Conservation (phyloP, 495 filamentous ascomycete species). For the Penicillium lividum region DNA sequence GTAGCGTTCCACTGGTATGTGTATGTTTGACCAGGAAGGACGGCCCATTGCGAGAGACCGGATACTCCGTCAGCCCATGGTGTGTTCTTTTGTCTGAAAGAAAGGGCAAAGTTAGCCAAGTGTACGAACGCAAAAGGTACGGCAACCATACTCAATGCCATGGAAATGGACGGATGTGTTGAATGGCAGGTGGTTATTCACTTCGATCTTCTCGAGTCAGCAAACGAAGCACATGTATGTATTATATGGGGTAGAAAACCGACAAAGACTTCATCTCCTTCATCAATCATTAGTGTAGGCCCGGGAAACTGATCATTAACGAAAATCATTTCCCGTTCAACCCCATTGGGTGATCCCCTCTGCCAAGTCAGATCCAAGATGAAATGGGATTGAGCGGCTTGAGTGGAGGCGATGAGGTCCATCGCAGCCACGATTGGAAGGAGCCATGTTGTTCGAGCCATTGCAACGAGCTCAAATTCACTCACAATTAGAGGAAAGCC, state of each 20-base stretch:
- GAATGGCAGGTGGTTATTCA: slow-evolving; percentile 50
- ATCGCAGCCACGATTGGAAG: neutral
- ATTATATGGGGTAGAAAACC: neutral
- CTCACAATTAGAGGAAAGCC: neutral
- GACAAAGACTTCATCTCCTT: slow-evolving; percentile 58
- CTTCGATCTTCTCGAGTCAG: slow-evolving; percentile 28
- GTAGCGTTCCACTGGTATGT: slow-evolving; percentile 49
- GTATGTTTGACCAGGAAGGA: slow-evolving; percentile 45
- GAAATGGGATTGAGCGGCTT: slow-evolving; percentile 19
- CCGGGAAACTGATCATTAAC: slow-evolving; percentile 59
- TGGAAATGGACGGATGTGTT: slow-evolving; percentile 53
- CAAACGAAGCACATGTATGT: neutral
- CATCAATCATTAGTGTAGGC: slow-evolving; percentile 52
- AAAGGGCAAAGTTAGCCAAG: neutral
- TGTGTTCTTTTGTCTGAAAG: slow-evolving; percentile 27
- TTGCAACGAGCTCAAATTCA: too few relatives aligned
- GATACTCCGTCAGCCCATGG: slow-evolving; percentile 55
- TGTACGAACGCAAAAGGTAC: neutral
- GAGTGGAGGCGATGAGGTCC: neutral
- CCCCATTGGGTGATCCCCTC: slow-evolving; percentile 38
- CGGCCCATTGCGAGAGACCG: slow-evolving; percentile 46
- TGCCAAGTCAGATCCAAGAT: slow-evolving; percentile 40
- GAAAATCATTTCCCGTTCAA: slow-evolving; percentile 46
- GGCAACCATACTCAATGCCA: slow-evolving; percentile 30
- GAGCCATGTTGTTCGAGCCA: slow-evolving; percentile 2